Percentiles rank a stretch among this genome's conserved stretches.
Evolutionary conservation across 2,329 filamentous ascomycete species (phyloP).

Genomic region (Pseudopyrenochaeta lycopersici): DNA sequence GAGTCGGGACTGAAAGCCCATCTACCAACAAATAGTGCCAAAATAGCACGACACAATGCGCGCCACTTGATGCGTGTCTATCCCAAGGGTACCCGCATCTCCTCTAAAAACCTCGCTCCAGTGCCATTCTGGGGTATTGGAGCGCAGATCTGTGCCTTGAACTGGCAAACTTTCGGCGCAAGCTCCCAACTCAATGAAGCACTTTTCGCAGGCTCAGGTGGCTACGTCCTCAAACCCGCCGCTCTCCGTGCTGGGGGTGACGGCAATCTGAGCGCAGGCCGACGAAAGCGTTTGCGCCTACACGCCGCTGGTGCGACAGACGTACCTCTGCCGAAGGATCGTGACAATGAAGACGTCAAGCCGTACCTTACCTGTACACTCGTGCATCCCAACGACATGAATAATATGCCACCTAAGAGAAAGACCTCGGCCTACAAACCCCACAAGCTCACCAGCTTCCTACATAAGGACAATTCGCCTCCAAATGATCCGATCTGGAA

Average conservation of each 20-base stretch:
- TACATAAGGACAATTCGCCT: conserved; percentile 68
- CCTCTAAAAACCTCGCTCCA: conserved; percentile 70
- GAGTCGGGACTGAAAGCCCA: conserved; percentile 66
- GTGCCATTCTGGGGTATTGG: conserved; percentile 73
- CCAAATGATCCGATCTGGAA: conserved; percentile 72
- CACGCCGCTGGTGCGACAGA: conserved; percentile 71
- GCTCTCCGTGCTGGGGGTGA: conserved; percentile 65
- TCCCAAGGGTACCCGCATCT: conserved; percentile 74
- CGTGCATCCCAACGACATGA: conserved; percentile 64
- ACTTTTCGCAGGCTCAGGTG: conserved; percentile 70
- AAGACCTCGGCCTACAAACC: conserved; percentile 70
- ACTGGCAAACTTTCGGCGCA: conserved; percentile 74
- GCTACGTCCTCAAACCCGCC: conserved; percentile 72
- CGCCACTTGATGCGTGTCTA: conserved; percentile 75
- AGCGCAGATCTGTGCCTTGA: conserved; percentile 74
- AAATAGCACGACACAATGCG: conserved; percentile 69
- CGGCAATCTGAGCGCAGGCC: conserved; percentile 58
- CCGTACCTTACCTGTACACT: conserved; percentile 73
- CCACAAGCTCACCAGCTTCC: conserved; percentile 63
- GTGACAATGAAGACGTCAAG: conserved; percentile 60
- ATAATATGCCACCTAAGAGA: conserved; percentile 63
- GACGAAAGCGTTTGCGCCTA: conserved; percentile 62
- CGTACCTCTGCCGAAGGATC: conserved; percentile 63
- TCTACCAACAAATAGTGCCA: conserved; percentile 57
- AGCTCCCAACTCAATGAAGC: conserved; percentile 75